Percentiles rank a stretch among this genome's conserved stretches.
Conservation (phyloP, 345 rosid species). For the Gossypium longicalyx region DNA sequence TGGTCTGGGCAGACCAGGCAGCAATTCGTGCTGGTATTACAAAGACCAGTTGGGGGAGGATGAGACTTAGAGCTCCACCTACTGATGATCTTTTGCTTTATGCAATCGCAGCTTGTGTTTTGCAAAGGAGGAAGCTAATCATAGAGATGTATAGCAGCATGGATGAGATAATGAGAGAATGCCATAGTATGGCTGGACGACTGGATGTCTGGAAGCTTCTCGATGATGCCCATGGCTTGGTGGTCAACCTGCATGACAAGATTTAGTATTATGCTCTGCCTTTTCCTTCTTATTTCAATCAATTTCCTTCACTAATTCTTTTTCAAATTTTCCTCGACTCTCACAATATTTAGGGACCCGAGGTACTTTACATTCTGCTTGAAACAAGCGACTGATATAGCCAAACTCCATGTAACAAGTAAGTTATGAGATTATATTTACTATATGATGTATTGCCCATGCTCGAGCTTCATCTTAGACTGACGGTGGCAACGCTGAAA, state of each 20-base stretch:
- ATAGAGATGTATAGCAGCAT: conserved; percentile 85
- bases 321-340: background rate
- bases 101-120: conserved; percentile 88
- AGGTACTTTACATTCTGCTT: background rate
- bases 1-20: conserved; percentile 93
- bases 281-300: background rate
- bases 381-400: background rate
- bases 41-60: conserved; percentile 70
- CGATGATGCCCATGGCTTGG: conserved; percentile 89
- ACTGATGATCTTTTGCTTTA: conserved; percentile 82
- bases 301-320: conserved; percentile 4
- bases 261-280: conserved; percentile 24
- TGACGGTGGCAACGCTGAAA: conserved; percentile 3
- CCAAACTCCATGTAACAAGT: conserved; percentile 3
- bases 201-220: conserved; percentile 95
- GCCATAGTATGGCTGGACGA: conserved; percentile 85
- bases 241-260: conserved; percentile 73
- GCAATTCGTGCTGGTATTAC: conserved; percentile 77
- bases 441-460: conserved; percentile 6
- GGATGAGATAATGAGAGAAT: conserved; percentile 93
- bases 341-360: conserved; percentile 8
- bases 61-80: conserved; percentile 78
- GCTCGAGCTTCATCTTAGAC: background rate
- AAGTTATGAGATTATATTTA: background rate
- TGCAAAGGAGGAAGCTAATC: conserved; percentile 87